Evolutionary conservation across 306 rosid genomes (phyloP).

Genomic region (Castanea mollissima): DNA sequence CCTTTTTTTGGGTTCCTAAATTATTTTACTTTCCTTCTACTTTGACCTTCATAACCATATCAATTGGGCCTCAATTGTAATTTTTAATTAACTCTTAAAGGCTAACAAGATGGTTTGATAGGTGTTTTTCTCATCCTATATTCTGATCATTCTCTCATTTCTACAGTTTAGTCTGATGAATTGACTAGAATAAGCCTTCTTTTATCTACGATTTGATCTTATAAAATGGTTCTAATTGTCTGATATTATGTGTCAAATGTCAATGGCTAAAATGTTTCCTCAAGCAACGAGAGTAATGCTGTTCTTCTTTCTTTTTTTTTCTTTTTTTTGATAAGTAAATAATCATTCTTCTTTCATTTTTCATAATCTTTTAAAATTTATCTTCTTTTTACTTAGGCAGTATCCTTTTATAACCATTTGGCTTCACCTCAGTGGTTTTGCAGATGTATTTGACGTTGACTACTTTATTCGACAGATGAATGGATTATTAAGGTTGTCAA

Average conservation of each 20-base stretch:
- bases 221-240: background rate
- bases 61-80: background rate
- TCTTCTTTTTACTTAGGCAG: too few species aligned
- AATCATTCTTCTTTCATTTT: too few species aligned
- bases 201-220: background rate
- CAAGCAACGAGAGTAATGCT: background rate
- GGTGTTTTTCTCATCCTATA: background rate
- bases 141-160: background rate
- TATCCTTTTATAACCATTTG: constrained; percentile 17
- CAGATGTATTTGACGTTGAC: constrained; percentile 79
- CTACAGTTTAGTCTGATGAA: background rate
- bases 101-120: background rate
- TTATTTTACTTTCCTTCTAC: too few species aligned
- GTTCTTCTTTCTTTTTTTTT: background rate
- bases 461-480: constrained; percentile 66
- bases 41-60: background rate
- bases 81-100: background rate
- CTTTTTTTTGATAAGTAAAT: too few species aligned
- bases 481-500: constrained; percentile 71
- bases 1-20: constrained; percentile 20
- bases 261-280: background rate
- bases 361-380: too few species aligned
- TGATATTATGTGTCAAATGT: background rate
- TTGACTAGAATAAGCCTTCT: background rate
- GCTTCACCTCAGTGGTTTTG: constrained; percentile 67